Percentiles rank a stretch among this genome's conserved stretches.
These are phyloP conservation scores for Nakazawaea laoshanensis DNA, from an alignment of 805 yeast genomes.

Conservation along the genomic window DNA sequence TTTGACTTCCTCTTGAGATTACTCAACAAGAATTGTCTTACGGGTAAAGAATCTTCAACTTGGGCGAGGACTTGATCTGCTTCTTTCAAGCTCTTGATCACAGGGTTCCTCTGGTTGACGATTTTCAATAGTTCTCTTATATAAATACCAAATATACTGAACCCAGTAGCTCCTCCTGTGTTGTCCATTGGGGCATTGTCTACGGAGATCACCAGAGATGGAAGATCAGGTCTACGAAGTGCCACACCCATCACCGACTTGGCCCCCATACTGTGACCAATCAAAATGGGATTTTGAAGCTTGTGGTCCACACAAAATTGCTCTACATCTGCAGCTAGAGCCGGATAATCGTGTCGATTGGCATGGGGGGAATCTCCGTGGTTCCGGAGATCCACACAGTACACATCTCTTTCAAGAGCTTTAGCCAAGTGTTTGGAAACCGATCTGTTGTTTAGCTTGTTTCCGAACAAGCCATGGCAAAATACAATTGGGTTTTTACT, in stretches of 20 bases:
- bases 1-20: conserved; percentile 46
- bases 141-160: conserved; percentile 53
- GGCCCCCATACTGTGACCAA: conserved; percentile 92
- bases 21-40: conserved; percentile 73
- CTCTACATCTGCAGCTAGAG: conserved; percentile 83
- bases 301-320: conserved; percentile 44
- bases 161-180: conserved; percentile 31
- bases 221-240: conserved; percentile 54
- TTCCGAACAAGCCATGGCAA: conserved; percentile 87
- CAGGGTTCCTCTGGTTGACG: conserved; percentile 30
- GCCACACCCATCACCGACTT: conserved; percentile 87
- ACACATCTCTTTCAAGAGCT: conserved; percentile 46
- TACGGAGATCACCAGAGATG: conserved; percentile 60
- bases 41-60: conserved; percentile 49
- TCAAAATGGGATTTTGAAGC: conserved; percentile 43
- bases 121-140: conserved; percentile 55
- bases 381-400: conserved; percentile 73
- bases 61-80: conserved; percentile 56
- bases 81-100: conserved; percentile 45
- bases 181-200: conserved; percentile 85
- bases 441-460: conserved; percentile 68
- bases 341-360: conserved; percentile 65
- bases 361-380: conserved; percentile 88
- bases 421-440: conserved; percentile 56
- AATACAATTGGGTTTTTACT: conserved; percentile 55